phyloP scores from a whole-genome alignment of 139 green algal genomes.

The Chlorella sp. region DNA sequence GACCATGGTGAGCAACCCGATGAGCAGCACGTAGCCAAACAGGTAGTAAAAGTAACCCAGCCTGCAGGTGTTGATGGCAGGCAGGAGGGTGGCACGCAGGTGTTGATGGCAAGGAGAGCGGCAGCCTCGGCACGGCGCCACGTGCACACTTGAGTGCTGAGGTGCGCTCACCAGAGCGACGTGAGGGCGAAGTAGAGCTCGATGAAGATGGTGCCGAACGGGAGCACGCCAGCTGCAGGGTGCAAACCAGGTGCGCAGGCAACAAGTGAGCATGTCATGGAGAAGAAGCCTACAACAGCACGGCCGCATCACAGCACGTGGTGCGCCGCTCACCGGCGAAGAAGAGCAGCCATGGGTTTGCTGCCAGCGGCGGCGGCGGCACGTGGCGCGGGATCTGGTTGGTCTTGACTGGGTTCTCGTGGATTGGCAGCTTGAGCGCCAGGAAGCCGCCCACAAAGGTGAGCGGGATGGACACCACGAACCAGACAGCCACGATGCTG shows the following conservation, averaged over 20 bases:
- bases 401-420: constrained; percentile 74
- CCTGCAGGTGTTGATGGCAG: too few species aligned
- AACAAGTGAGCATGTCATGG: too few species aligned
- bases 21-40: constrained; percentile 86
- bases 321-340: constrained; percentile 34
- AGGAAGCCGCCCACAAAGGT: constrained; percentile 56
- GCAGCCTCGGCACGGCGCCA: too few species aligned
- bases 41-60: constrained; percentile 96
- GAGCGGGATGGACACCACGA: constrained; percentile 80
- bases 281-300: too few species aligned
- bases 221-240: constrained; percentile 84
- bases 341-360: constrained; percentile 75
- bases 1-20: constrained; percentile 74
- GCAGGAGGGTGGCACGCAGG: too few species aligned
- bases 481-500: constrained; percentile 83
- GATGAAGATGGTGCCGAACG: constrained; percentile 94
- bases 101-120: too few species aligned
- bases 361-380: constrained; percentile 64
- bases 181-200: constrained; percentile 97
- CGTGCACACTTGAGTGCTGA: too few species aligned
- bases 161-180: too few species aligned
- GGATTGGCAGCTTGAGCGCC: constrained; percentile 40
- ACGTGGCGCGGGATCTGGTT: constrained; percentile 98
- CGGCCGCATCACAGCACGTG: too few species aligned
- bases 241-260: background rate